Evolutionary conservation across 306 rosid species (phyloP).

Genomic region (Senna siamea): DNA sequence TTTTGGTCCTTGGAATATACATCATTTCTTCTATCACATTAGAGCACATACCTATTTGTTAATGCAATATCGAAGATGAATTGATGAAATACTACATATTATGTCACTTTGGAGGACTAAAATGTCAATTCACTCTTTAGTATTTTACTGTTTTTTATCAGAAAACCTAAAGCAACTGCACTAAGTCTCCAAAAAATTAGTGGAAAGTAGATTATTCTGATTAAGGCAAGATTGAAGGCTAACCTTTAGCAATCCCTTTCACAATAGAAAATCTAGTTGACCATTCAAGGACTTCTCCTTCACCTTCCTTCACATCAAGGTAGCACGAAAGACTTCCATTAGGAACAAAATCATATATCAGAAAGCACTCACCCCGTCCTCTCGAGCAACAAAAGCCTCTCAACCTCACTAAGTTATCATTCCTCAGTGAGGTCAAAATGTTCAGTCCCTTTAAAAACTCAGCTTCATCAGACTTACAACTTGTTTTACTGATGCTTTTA

Average conservation of each 20-base stretch:
- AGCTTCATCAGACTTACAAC: slow-evolving; percentile 86
- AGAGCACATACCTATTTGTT: no score
- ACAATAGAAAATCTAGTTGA: slow-evolving; percentile 83
- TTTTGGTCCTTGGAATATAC: no score
- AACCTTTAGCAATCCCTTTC: slow-evolving; percentile 87
- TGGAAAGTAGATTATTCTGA: neutral
- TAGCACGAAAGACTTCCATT: slow-evolving; percentile 67
- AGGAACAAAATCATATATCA: slow-evolving; percentile 72
- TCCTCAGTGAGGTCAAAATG: slow-evolving; percentile 72
- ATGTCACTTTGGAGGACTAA: no score
- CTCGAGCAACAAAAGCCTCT: slow-evolving; percentile 90
- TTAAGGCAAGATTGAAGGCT: neutral
- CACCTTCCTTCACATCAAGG: slow-evolving; percentile 74
- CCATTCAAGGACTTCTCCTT: slow-evolving; percentile 81
- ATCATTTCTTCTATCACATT: no score
- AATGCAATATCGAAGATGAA: no score
- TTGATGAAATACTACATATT: no score
- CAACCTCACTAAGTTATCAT: slow-evolving; percentile 74
- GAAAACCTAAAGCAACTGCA: neutral
- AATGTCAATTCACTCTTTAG: neutral
- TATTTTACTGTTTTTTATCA: neutral
- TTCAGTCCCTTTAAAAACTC: slow-evolving; percentile 85
- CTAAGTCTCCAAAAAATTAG: neutral
- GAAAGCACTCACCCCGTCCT: slow-evolving; percentile 86
- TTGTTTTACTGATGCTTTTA: slow-evolving; percentile 73